Base-by-base conservation (phyloP, 345 rosid species). In the Acer campestre region DNA sequence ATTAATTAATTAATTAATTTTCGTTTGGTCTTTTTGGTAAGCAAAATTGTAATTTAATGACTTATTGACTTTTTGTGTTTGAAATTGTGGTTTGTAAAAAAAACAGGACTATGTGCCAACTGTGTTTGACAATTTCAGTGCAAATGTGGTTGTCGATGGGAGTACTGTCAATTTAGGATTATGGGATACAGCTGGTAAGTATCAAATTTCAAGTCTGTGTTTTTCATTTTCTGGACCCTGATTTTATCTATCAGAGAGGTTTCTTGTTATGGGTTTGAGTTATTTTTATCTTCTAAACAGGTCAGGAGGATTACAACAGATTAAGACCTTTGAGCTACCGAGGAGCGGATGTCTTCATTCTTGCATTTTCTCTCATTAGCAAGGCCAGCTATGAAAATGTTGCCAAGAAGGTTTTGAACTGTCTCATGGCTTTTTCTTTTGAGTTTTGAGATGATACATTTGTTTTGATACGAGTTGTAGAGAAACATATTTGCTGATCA, bases 341-440 rank as follows among this genome's bases (percentile, higher is more conserved):
- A 63, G 98, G 97, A 23, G 98, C 98, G 0, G 98, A 95, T 84
- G 97, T 95, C 68, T 95, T 95, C 77, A 92, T 95, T 78, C 95
- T 95, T 81, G 98, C 96, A 7, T 95, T 95, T 85, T 95, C 99
- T 81, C 89, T 95, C 40, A 95, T 95, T 77, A 95, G 99, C 94
- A 95, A 95, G 86, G 99, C 99, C 82, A 95, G 99, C 84, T 95
- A 95, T 74, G 99, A 95, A 83, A 95, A 93, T 61, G 90, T 94
- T 58, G 89, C 99, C 66, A 94, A 95, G 83, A 95, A 95, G 98
- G 99, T 92, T 76, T 55, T 9, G 12, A 67, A 22, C 20, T 17
- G 49, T 42, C 64, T 44, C 4, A 68, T 68, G 22, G 20, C 53
- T 67, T 25, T 20, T 55, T 12, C 3, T 82, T 22, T 42, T 48